A percentile compares a stretch with the other conserved stretches of the same genome.
These are phyloP conservation scores for Sclerotinia trifoliorum DNA, from an alignment of 2,329 filamentous ascomycete genomes.

Conservation along the genomic window DNA sequence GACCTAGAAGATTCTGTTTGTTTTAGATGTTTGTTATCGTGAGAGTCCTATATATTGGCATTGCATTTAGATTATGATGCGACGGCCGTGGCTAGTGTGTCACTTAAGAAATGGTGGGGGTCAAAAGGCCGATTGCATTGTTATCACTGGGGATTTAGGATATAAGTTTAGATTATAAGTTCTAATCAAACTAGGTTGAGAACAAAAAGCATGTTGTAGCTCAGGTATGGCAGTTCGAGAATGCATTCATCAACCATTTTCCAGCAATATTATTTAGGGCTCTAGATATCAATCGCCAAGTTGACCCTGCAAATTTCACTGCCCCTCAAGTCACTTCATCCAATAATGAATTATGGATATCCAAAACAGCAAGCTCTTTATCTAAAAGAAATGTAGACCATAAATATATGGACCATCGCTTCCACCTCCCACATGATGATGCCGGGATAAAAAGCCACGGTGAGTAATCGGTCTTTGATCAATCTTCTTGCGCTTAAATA, in stretches of 20 bases:
- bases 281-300: neutral
- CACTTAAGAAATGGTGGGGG: too few relatives aligned
- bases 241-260: neutral
- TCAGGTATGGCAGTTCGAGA: neutral
- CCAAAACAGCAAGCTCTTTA: neutral
- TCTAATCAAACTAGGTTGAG: neutral
- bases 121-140: too few relatives aligned
- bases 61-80: too few relatives aligned
- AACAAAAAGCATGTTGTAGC: neutral
- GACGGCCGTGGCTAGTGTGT: too few relatives aligned
- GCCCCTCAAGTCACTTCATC: neutral
- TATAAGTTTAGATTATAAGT: neutral
- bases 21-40: too few relatives aligned
- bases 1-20: too few relatives aligned
- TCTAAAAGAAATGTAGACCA: conserved; percentile 3
- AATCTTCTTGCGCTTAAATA: conserved; percentile 21
- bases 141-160: too few relatives aligned
- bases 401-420: conserved; percentile 20
- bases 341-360: too few relatives aligned
- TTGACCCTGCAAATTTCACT: neutral
- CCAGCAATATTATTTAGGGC: neutral
- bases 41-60: too few relatives aligned
- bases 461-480: conserved; percentile 16
- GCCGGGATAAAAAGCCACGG: conserved; percentile 17
- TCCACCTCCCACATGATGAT: conserved; percentile 18